Conservation (phyloP, 2,329 filamentous ascomycete species). For the Phaeosphaeria sp. region DNA sequence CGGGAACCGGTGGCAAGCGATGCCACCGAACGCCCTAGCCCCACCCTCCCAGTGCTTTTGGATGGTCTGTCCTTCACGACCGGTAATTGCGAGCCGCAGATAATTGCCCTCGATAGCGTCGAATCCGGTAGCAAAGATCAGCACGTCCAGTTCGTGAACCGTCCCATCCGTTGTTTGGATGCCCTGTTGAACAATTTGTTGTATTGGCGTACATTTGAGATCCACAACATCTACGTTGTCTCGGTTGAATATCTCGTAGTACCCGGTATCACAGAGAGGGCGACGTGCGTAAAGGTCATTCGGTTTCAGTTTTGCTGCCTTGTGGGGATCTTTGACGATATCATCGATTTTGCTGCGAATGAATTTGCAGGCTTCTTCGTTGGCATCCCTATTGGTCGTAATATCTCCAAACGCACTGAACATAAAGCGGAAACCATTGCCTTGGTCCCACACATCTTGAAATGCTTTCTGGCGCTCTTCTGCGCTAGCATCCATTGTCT, state of each 20-base stretch:
- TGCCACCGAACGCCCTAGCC: too few relatives aligned
- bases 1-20: too few relatives aligned
- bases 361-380: slow-evolving; percentile 48
- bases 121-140: slow-evolving; percentile 51
- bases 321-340: slow-evolving; percentile 49
- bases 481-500: background rate
- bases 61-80: too few relatives aligned
- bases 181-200: slow-evolving; percentile 35
- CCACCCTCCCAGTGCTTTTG: too few relatives aligned
- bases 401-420: slow-evolving; percentile 33
- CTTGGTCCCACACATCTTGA: too few relatives aligned
- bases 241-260: slow-evolving; percentile 49
- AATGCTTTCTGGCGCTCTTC: slow-evolving; percentile 18
- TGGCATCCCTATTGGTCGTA: slow-evolving; percentile 39
- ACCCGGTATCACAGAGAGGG: slow-evolving; percentile 49
- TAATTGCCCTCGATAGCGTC: too few relatives aligned
- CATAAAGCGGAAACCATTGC: slow-evolving; percentile 42
- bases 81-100: too few relatives aligned
- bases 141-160: slow-evolving; percentile 44
- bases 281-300: slow-evolving; percentile 50
- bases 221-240: slow-evolving; percentile 49
- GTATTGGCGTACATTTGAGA: slow-evolving; percentile 46
- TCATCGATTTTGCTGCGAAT: slow-evolving; percentile 45
- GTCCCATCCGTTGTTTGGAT: slow-evolving; percentile 48
- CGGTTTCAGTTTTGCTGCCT: slow-evolving; percentile 51